These are phyloP conservation scores for Didymellaceae sp. DNA, from an alignment of 2,329 filamentous ascomycete genomes.

Conservation along the genomic window DNA sequence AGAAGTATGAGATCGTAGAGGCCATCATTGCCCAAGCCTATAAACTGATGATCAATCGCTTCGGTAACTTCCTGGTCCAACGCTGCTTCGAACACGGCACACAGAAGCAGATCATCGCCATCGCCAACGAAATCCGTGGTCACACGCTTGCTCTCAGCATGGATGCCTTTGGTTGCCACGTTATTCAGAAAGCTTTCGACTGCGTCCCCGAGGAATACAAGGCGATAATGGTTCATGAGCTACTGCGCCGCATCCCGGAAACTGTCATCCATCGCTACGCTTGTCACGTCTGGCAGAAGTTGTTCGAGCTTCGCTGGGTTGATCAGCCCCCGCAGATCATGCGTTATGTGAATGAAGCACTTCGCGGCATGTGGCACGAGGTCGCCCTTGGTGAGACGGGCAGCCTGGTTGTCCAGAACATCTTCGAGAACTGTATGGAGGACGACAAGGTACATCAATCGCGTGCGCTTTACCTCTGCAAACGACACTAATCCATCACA, in stretches of 20 bases:
- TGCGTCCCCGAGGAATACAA: slow-evolving; percentile 98
- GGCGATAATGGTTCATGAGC: slow-evolving; percentile 97
- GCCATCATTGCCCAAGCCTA: slow-evolving; percentile 95
- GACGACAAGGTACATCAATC: slow-evolving; percentile 81
- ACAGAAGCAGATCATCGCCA: slow-evolving; percentile 88
- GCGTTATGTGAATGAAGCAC: slow-evolving; percentile 95
- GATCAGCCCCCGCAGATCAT: slow-evolving; percentile 96
- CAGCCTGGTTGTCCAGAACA: slow-evolving; percentile 97
- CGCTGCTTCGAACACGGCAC: slow-evolving; percentile 99
- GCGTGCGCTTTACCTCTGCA: not conserved
- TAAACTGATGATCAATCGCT: slow-evolving; percentile 95
- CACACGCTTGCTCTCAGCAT: slow-evolving; percentile 95
- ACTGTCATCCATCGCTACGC: slow-evolving; percentile 98
- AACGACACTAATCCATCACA: slow-evolving; percentile 46
- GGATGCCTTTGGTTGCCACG: slow-evolving; percentile 98
- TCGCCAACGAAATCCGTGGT: slow-evolving; percentile 91
- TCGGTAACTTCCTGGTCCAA: slow-evolving; percentile 97
- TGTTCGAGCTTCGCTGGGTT: slow-evolving; percentile 96
- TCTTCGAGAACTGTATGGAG: slow-evolving; percentile 98
- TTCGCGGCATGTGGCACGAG: slow-evolving; percentile 98
- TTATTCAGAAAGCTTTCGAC: slow-evolving; percentile 98
- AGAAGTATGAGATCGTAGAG: slow-evolving; percentile 97
- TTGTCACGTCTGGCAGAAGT: slow-evolving; percentile 99
- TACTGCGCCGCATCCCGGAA: slow-evolving; percentile 92
- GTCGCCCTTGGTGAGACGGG: slow-evolving; percentile 96